phyloP scores from a whole-genome alignment of 805 yeast species.

The Kodamaea laetipori region DNA sequence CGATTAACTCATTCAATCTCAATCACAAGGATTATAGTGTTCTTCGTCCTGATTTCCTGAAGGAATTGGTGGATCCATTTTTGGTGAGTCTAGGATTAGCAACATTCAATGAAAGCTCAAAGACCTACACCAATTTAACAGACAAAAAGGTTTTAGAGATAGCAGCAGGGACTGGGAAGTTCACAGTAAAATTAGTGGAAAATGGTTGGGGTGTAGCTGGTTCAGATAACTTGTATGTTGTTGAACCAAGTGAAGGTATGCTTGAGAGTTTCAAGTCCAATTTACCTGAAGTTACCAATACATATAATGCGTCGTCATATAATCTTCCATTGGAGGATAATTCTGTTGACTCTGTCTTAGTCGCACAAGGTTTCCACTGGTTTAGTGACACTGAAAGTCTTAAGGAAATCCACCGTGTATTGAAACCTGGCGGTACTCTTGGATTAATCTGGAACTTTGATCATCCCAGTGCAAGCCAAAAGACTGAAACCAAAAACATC shows the following conservation, averaged over 20 bases:
- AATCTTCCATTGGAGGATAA: constrained; percentile 46
- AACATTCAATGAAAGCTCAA: constrained; percentile 6
- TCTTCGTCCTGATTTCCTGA: constrained; percentile 53
- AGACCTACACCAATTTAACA: constrained; percentile 17
- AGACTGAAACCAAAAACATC: constrained; percentile 1
- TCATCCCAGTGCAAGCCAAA: constrained; percentile 18
- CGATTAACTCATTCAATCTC: constrained; percentile 50
- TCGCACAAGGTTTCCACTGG: constrained; percentile 72
- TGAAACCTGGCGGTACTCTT: constrained; percentile 49
- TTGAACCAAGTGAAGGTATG: constrained; percentile 65
- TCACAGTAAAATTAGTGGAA: constrained; percentile 47
- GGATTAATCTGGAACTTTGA: constrained; percentile 66
- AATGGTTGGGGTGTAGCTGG: constrained; percentile 34
- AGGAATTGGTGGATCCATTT: constrained; percentile 45
- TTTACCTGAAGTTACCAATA: constrained; percentile 43
- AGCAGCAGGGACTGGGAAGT: constrained; percentile 68
- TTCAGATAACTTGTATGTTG: constrained; percentile 39
- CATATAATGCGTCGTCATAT: constrained; percentile 45
- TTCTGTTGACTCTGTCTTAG: constrained; percentile 50
- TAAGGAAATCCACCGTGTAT: constrained; percentile 51
- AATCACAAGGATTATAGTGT: constrained; percentile 55
- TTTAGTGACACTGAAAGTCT: constrained; percentile 53
- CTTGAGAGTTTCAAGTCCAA: constrained; percentile 45
- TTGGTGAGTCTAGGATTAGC: constrained; percentile 38
- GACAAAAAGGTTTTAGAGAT: constrained; percentile 45